Percentiles rank a stretch among this genome's conserved stretches.
These are phyloP conservation scores for Capsella rubella DNA, from an alignment of 441 rosid genomes.

Conservation along the genomic window DNA sequence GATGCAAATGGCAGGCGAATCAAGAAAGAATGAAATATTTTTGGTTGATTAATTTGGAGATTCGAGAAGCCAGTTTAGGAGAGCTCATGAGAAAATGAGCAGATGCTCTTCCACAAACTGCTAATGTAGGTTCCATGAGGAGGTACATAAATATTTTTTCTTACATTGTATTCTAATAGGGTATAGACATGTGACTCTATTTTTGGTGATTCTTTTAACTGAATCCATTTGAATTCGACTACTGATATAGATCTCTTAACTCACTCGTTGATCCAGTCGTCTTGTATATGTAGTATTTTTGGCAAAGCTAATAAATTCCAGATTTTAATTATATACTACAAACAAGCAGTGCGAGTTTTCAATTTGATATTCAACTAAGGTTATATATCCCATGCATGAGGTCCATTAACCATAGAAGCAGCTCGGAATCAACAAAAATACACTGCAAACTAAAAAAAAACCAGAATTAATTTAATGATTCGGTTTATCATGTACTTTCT, in stretches of 20 bases:
- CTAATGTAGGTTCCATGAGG: conserved; percentile 31
- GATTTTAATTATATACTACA: not conserved
- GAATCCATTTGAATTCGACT: conserved; percentile 21
- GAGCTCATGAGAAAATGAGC: conserved; percentile 29
- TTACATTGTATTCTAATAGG: conserved; percentile 27
- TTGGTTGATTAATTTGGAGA: conserved; percentile 23
- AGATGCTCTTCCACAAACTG: conserved; percentile 21
- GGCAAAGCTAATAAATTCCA: conserved; percentile 30
- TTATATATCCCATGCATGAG: too few relatives aligned
- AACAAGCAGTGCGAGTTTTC: not conserved
- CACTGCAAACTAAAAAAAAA: not conserved
- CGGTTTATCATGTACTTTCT: not conserved
- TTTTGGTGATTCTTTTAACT: conserved; percentile 35
- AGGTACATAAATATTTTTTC: conserved; percentile 37
- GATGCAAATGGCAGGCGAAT: conserved; percentile 2
- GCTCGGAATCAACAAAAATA: not conserved
- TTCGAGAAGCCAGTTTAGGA: conserved; percentile 26
- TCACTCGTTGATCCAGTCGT: conserved; percentile 21
- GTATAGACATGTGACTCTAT: conserved; percentile 30
- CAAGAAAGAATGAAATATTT: conserved; percentile 3
- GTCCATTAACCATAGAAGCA: too few relatives aligned
- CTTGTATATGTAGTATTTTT: conserved; percentile 35
- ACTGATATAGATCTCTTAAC: conserved; percentile 17
- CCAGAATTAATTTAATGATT: not conserved
- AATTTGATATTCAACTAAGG: not conserved